Conservation (phyloP, 2,329 filamentous ascomycete genomes). For the Ophiostoma piceae region DNA sequence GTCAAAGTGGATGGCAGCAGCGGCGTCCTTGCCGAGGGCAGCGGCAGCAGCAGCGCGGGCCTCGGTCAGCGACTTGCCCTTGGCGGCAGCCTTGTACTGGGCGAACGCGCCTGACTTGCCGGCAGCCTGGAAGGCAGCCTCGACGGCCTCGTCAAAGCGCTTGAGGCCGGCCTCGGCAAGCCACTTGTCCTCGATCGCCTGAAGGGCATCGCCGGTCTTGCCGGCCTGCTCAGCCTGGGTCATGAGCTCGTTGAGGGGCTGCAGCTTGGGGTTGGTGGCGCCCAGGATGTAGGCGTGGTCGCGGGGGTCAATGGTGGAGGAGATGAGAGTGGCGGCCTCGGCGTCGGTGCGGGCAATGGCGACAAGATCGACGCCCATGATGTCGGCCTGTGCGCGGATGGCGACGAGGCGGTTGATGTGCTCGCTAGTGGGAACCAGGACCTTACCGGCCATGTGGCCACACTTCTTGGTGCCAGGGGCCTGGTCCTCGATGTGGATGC, state of each 20-base stretch:
- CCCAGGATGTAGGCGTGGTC: constrained; percentile 94
- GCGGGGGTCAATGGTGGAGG: constrained; percentile 88
- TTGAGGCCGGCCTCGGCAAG: constrained; percentile 69
- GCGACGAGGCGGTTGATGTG: constrained; percentile 97
- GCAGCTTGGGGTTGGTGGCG: constrained; percentile 74
- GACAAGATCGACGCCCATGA: constrained; percentile 90
- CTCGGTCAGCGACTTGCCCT: constrained; percentile 83
- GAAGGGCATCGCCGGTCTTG: constrained; percentile 73
- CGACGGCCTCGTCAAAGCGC: constrained; percentile 86
- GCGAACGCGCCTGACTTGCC: constrained; percentile 55
- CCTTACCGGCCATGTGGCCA: constrained; percentile 98
- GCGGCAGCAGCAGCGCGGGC: constrained; percentile 72
- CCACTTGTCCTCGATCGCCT: constrained; percentile 92
- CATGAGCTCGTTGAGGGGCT: constrained; percentile 89
- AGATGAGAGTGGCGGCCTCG: constrained; percentile 95
- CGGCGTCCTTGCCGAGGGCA: constrained; percentile 65
- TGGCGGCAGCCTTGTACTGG: constrained; percentile 63
- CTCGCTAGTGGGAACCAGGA: constrained; percentile 91
- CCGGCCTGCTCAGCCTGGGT: constrained; percentile 73
- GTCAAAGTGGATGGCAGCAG: constrained; percentile 79
- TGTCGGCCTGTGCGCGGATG: constrained; percentile 95
- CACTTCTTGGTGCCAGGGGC: constrained; percentile 99
- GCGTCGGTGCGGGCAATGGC: constrained; percentile 93
- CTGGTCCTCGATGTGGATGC: constrained; percentile 98
- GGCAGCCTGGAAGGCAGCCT: constrained; percentile 56